Evolutionary conservation across 371 early-diverging fungal species (phyloP).

Genomic region (Apophysomyces sp.): DNA sequence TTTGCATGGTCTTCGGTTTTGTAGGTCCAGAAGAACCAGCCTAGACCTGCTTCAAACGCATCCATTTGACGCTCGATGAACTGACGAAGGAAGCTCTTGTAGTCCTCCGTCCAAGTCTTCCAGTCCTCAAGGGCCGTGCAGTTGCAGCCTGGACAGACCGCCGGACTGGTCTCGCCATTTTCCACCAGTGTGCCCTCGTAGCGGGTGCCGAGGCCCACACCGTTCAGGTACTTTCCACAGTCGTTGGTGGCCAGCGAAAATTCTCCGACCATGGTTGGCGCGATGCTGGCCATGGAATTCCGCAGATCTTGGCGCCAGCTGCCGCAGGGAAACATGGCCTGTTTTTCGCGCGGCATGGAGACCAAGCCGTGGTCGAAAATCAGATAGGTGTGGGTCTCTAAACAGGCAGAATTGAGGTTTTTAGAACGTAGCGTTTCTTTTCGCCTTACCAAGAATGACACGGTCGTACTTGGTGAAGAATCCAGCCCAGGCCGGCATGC

Average conservation of each 20-base stretch:
- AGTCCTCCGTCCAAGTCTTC: slow-evolving; percentile 32
- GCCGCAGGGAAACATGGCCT: slow-evolving; percentile 49
- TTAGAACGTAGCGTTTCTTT: neutral
- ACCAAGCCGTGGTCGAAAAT: slow-evolving; percentile 49
- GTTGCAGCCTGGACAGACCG: slow-evolving; percentile 41
- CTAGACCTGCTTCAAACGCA: slow-evolving; percentile 47
- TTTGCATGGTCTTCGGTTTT: slow-evolving; percentile 67
- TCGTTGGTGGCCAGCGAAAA: slow-evolving; percentile 76
- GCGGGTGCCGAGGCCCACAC: slow-evolving; percentile 63
- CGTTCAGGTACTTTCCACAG: slow-evolving; percentile 73
- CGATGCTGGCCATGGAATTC: slow-evolving; percentile 26
- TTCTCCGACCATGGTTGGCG: slow-evolving; percentile 70
- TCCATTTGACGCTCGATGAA: slow-evolving; percentile 51
- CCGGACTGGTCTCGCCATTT: neutral
- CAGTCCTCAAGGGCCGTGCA: slow-evolving; percentile 51
- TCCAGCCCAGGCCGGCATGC: slow-evolving; percentile 32
- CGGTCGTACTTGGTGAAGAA: slow-evolving; percentile 36
- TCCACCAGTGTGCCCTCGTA: slow-evolving; percentile 59
- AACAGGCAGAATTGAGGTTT: neutral
- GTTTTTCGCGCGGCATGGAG: slow-evolving; percentile 35
- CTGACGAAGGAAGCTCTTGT: slow-evolving; percentile 31
- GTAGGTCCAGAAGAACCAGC: slow-evolving; percentile 85
- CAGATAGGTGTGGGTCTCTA: slow-evolving; percentile 48
- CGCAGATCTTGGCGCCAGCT: slow-evolving; percentile 34
- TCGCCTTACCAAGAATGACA: slow-evolving; percentile 33